phyloP scores from a whole-genome alignment of 2,329 filamentous ascomycete species.

The Xylariaceae sp. region DNA sequence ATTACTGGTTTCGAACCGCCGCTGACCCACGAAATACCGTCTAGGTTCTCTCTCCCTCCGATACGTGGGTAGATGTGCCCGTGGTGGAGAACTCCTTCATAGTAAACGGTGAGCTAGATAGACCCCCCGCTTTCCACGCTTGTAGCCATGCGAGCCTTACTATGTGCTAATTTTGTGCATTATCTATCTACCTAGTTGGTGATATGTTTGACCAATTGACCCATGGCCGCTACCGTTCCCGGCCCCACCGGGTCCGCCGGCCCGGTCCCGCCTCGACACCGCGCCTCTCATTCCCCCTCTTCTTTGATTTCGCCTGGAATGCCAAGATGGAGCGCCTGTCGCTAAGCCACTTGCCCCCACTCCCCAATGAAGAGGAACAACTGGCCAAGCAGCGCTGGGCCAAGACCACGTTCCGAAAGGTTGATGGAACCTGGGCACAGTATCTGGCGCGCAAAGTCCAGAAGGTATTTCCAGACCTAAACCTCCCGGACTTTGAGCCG shows the following conservation, averaged over 20 bases:
- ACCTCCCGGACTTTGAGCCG: neutral
- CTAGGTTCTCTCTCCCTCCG: neutral
- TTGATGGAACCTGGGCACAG: neutral
- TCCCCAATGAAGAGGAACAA: neutral
- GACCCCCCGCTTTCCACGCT: neutral
- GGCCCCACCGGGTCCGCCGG: neutral
- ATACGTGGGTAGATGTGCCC: neutral
- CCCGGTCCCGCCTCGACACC: neutral
- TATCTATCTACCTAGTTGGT: neutral
- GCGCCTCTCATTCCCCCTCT: neutral
- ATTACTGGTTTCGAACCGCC: too few relatives aligned
- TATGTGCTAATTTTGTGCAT: neutral
- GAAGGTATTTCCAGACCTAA: neutral
- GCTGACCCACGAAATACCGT: neutral
- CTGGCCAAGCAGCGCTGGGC: neutral
- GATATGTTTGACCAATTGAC: neutral
- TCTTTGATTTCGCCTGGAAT: neutral
- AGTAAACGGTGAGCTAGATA: neutral
- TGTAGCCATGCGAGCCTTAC: neutral
- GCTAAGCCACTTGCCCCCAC: neutral
- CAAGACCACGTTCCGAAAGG: neutral
- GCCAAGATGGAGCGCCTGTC: neutral
- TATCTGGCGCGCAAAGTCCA: neutral
- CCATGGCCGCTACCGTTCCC: neutral
- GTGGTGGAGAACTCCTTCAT: neutral